A percentile compares a stretch with the other conserved stretches of the same genome.
These are phyloP conservation scores for Rhodotorula sp. DNA, from an alignment of 1,284 basidiomycete species.

Conservation along the genomic window DNA sequence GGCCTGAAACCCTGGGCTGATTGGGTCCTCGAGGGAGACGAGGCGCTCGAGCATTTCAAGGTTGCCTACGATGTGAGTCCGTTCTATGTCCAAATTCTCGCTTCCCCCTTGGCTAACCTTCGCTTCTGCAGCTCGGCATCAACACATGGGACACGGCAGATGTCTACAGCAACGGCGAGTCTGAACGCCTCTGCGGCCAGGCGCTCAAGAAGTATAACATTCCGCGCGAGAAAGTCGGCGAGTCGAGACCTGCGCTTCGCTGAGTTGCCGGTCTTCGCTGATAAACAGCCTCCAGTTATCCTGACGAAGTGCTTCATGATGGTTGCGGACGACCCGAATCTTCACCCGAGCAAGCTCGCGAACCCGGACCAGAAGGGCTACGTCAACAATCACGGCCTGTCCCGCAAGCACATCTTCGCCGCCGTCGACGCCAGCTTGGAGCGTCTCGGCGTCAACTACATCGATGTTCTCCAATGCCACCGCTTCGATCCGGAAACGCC, in stretches of 20 bases:
- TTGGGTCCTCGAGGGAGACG: constrained; percentile 62
- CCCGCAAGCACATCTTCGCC: constrained; percentile 44
- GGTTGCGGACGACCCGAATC: constrained; percentile 18
- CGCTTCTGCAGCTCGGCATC: constrained; percentile 52
- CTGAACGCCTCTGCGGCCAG: constrained; percentile 71
- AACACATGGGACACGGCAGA: constrained; percentile 52
- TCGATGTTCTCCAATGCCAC: constrained; percentile 64
- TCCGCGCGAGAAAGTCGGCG: constrained; percentile 56
- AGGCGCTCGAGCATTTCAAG: constrained; percentile 60
- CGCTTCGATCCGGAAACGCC: constrained; percentile 63
- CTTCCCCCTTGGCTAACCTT: background rate
- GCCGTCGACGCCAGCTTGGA: constrained; percentile 39
- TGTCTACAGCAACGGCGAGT: constrained; percentile 66
- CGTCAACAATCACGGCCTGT: constrained; percentile 45
- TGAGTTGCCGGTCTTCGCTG: too few species aligned
- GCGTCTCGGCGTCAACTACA: constrained; percentile 43
- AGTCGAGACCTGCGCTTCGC: background rate
- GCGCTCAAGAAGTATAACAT: constrained; percentile 70
- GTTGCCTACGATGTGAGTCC: constrained; percentile 53
- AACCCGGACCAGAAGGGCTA: constrained; percentile 32
- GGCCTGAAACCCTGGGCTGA: constrained; percentile 44
- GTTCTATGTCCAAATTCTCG: too few species aligned
- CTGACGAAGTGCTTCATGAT: constrained; percentile 61
- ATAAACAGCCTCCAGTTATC: constrained; percentile 53
- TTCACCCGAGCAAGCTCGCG: constrained; percentile 25